Base-by-base conservation (phyloP, 1,284 basidiomycete genomes). In the Lignosus rhinocerotis region DNA sequence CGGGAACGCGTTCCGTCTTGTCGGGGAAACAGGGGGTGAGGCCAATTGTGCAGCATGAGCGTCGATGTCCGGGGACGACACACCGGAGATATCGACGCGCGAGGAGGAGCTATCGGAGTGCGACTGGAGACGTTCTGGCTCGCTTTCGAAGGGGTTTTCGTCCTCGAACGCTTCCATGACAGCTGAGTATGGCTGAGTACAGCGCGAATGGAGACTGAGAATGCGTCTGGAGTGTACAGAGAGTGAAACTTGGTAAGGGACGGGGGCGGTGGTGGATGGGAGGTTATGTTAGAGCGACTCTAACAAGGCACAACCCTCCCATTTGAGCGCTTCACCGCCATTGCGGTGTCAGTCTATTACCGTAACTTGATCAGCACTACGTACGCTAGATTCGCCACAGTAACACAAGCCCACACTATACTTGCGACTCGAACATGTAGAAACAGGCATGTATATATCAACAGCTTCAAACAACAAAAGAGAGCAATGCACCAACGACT, bases 111-210 rank as follows among this genome's bases (percentile, higher is more conserved):
- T 74, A 64, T 85, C 86, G n/a, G 87, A 88, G 41, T 79, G 69
- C 16, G 87, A 88, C 39, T 79, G 69, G 48, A 84, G 75, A 59
- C 78, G 79, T 66, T 86, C 82, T 12, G 76, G 76, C 59, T 89
- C 87, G 53, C 79, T 81, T 62, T 89, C 86, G 70, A 92, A 92
- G 1, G 90, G 90, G 68, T 92, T 92, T 71, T 90, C 88, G 68
- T 90, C 89, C 69, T 91, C 87, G 67, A 87, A 87, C 17, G 78
- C 71, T 60, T 89, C 87, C 88, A 90, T 89, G 16, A 6, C 17
- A 25, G 25, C 25, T 25, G 4, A 2, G 25, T 25, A 25, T 25
- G 25, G 25, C 25, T 25, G 2, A 25, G 25, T 25, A 25, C 2
- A 25, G 25, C 0, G 16, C 5, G 36, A n/a, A 39, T 50, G 34